Percentiles rank a stretch among this genome's conserved stretches.
These are phyloP conservation scores for Abelmoschus esculentus DNA, from an alignment of 345 rosid genomes.

Conservation along the genomic window DNA sequence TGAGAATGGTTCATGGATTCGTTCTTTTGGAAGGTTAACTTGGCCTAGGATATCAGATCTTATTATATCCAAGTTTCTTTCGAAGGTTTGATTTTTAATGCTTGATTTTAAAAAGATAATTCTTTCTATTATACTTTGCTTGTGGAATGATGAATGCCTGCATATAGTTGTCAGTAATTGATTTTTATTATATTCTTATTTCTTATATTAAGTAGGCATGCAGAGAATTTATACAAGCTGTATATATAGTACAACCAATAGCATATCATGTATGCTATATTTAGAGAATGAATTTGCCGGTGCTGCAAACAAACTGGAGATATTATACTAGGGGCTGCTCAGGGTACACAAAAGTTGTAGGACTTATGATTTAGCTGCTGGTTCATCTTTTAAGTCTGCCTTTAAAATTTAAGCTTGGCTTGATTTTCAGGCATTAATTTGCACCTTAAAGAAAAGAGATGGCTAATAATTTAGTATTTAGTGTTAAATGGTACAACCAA, in stretches of 20 bases:
- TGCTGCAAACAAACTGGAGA: neutral
- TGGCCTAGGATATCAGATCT: constrained; percentile 92
- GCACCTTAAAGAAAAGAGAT: neutral
- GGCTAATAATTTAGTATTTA: no score
- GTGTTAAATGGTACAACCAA: no score
- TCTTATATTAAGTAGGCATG: neutral
- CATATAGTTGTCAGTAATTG: neutral
- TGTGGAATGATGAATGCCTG: neutral
- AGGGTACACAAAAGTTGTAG: neutral
- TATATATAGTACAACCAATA: neutral
- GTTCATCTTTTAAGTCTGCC: neutral
- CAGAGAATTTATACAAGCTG: neutral
- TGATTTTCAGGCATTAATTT: neutral
- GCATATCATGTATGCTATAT: neutral
- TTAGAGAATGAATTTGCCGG: neutral
- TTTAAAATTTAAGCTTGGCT: neutral
- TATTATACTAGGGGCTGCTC: neutral
- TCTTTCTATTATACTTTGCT: neutral
- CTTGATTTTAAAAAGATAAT: neutral
- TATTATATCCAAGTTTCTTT: constrained; percentile 72
- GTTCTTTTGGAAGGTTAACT: constrained; percentile 80
- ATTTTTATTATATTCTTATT: neutral
- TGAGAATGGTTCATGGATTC: constrained; percentile 64
- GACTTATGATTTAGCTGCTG: neutral
- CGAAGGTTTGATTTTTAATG: constrained; percentile 53